Evolutionary conservation across 2,329 filamentous ascomycete species (phyloP).

Genomic region (Cladorrhinum sp.): DNA sequence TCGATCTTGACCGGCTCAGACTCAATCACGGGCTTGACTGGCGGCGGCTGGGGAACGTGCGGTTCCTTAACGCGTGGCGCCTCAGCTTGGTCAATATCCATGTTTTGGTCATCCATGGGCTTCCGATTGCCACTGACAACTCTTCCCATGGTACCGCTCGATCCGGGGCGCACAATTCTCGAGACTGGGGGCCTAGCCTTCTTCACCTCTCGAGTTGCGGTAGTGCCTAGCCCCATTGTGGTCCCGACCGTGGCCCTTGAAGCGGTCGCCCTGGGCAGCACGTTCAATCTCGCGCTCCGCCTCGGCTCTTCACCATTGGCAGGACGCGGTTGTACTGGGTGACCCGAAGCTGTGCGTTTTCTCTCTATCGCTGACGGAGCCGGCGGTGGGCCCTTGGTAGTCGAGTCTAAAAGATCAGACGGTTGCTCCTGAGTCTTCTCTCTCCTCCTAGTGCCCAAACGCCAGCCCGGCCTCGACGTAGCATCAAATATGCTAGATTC

Average conservation of each 20-base stretch:
- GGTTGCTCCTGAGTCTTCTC: conserved; percentile 42
- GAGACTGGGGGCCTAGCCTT: conserved; percentile 75
- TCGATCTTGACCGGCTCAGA: conserved; percentile 63
- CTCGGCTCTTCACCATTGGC: conserved; percentile 60
- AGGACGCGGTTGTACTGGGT: conserved; percentile 55
- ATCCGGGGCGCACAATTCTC: conserved; percentile 61
- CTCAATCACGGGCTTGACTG: conserved; percentile 39
- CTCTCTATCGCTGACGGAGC: conserved; percentile 57
- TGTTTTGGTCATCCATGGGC: conserved; percentile 61
- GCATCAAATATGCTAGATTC: conserved; percentile 54
- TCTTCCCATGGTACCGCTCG: conserved; percentile 68
- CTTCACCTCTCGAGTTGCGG: conserved; percentile 71
- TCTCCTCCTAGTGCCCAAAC: conserved; percentile 44
- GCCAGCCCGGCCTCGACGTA: conserved; percentile 63
- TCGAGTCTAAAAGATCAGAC: conserved; percentile 40
- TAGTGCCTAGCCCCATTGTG: conserved; percentile 51
- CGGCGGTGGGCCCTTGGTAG: conserved; percentile 39
- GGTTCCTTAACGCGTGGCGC: conserved; percentile 44
- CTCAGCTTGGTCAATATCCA: conserved; percentile 70
- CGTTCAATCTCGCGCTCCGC: conserved; percentile 68
- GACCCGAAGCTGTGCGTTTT: conserved; percentile 91
- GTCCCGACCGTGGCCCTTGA: conserved; percentile 59
- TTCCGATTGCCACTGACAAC: conserved; percentile 91
- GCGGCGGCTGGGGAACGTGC: conserved; percentile 35
- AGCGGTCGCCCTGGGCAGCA: conserved; percentile 66